Percentiles rank a stretch among this genome's conserved stretches.
Evolutionary conservation across 2,329 filamentous ascomycete species (phyloP).

Genomic region (Aspergillus fructus): DNA sequence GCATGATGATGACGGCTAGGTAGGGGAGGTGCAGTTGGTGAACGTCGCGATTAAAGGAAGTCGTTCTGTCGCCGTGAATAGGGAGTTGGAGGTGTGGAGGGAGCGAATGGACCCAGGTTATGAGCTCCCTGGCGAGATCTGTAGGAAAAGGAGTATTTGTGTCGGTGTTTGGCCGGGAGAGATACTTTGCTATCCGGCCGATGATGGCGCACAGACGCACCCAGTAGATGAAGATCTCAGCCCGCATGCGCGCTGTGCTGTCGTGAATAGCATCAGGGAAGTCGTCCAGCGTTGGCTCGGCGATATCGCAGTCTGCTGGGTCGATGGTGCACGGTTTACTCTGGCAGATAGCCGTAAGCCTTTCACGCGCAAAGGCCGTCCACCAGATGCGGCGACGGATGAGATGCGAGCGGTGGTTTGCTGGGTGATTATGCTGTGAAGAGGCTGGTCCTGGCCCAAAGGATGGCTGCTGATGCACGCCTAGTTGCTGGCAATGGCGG

Average conservation of each 20-base stretch:
- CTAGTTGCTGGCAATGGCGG: slow-evolving; percentile 46
- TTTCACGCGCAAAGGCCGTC: slow-evolving; percentile 43
- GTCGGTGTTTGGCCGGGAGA: slow-evolving; percentile 26
- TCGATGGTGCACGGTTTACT: slow-evolving; percentile 47
- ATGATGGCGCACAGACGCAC: slow-evolving; percentile 43
- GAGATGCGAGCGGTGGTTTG: slow-evolving; percentile 16
- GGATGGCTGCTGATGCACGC: slow-evolving; percentile 42
- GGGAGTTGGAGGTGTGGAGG: slow-evolving; percentile 36
- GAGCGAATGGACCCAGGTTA: slow-evolving; percentile 37
- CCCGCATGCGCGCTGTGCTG: slow-evolving; percentile 10
- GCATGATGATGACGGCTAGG: slow-evolving; percentile 43
- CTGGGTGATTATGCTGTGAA: slow-evolving; percentile 17
- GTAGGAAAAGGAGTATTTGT: slow-evolving; percentile 19
- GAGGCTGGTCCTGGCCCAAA: slow-evolving; percentile 16
- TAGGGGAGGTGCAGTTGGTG: slow-evolving; percentile 46
- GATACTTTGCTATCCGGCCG: slow-evolving; percentile 40
- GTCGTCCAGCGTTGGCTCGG: slow-evolving; percentile 38
- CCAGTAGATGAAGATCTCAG: slow-evolving; percentile 45
- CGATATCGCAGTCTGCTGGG: slow-evolving; percentile 43
- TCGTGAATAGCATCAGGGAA: slow-evolving; percentile 36
- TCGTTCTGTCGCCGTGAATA: slow-evolving; percentile 24
- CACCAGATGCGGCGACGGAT: slow-evolving; percentile 44
- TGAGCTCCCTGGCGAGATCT: slow-evolving; percentile 33
- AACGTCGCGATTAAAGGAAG: slow-evolving; percentile 41
- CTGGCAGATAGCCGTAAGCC: slow-evolving; percentile 45